Base-by-base conservation (phyloP, 169 alveolate species). In the Theileria annulata region DNA sequence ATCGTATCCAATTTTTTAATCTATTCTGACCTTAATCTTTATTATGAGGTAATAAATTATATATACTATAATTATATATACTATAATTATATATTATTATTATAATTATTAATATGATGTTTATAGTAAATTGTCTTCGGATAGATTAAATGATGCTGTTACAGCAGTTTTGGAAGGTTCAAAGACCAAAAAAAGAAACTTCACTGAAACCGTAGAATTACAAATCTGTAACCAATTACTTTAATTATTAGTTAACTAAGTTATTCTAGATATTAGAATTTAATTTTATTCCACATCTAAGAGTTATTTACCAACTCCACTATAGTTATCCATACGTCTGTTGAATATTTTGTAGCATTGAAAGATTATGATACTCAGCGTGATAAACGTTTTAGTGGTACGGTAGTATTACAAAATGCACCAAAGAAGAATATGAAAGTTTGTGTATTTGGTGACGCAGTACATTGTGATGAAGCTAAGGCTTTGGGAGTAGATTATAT, bases 301-400 rank as follows among this genome's bases (percentile, higher is more conserved):
- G 17, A 17, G 17, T 17, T 17, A 49, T 49, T 49, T 49, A 17
- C 59, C 59, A n/a, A n/a, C 59, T 49, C 59, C 59, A 49, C 17
- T 49, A 49, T 49, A 17, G 17, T 17, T 49, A 49, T 49, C 59
- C 59, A 49, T 49, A n/a, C n/a, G n/a, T n/a, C n/a, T n/a, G n/a
- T n/a, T n/a, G n/a, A n/a, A n/a, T n/a, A n/a, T n/a, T 27, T 3
- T 72, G 30, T 64, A 80, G 87, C 93, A n/a, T 80, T 99, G 77
- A 99, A 98, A 96, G 99, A 98, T 86, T 97, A 98, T 88, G 99
- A 99, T 90, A 98, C 99, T 49, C 98, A 97, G 84, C 96, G 99
- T 87, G 99, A 99, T 94, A 99, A 99, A 94, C 99, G 99, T 94
- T 99, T 99, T 95, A 92, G 98, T 35, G 99, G 99, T 31, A 92